Evolutionary conservation across 176 grass and related monocot species (phyloP), one percentile per base, ranked within the genome.

Genomic region (Avena sativa): DNA sequence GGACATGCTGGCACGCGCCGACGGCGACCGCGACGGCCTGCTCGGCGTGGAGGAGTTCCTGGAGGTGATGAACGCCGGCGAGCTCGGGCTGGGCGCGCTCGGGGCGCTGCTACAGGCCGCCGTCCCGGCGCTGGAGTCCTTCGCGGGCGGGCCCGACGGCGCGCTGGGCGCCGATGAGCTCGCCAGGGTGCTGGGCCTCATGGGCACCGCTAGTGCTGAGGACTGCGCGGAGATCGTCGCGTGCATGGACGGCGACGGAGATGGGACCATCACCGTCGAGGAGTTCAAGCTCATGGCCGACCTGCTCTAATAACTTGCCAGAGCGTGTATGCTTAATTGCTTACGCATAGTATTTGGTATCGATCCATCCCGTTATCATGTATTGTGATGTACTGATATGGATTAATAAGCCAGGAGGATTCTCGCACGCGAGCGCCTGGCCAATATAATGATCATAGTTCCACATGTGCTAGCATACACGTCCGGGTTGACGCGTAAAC

Each of bases 11-110:
- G 73, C 25, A 43, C 88, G 83, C 46, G 91, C 87, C 46, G 89
- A 92, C 76, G 16, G 20, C 5, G 92, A 93, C 86, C n/a, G 87
- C 13, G 90, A 95, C 32, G 90, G 93, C 14, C 64, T 63, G 63
- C 86, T 98, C 68, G 88, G 89, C 91, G 78, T 92, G 28, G 89
- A 90, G 61, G 96, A 98, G 81, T 76, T 98, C 59, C 84, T 95
- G 21, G 86, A 95, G 51, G 74, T 92, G 78, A 92, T 95, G 91
- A 93, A 98, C 82, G 89, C 90, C 6, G 86, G 83, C 2, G 88
- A 93, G 30, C 86, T 94, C 23, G 93, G 88, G 2, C 87, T 94
- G n/a, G 90, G 90, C 55, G 86, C 85, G 60, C 60, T 98, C 56
- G 93, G 85, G 8, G 78, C 34, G 38, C 48, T 98, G 84, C 92